Evolutionary conservation across 768 basidiomycete species (phyloP).

Genomic region (Clitopilus hobsonii): DNA sequence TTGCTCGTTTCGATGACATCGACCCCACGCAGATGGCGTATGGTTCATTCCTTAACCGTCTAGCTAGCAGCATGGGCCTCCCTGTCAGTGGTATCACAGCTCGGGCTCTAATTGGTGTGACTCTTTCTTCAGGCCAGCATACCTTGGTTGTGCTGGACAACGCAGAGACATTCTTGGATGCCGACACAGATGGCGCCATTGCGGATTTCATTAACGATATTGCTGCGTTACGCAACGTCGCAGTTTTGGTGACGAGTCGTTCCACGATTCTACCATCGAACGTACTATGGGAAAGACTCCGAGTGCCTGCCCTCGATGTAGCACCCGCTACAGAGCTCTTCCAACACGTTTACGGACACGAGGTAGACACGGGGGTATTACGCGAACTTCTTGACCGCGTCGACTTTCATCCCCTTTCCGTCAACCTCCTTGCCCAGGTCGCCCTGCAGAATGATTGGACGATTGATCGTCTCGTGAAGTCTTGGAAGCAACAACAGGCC

Average conservation of each 20-base stretch:
- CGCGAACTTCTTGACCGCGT: slow-evolving; percentile 8
- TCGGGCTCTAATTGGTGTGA: not conserved
- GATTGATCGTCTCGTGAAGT: slow-evolving; percentile 1
- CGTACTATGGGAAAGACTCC: slow-evolving; percentile 6
- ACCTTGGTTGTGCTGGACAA: slow-evolving; percentile 10
- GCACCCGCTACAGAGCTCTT: slow-evolving; percentile 5
- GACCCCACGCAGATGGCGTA: not conserved
- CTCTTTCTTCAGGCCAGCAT: slow-evolving; percentile 1
- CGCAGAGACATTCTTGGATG: slow-evolving; percentile 11
- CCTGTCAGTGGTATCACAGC: not conserved
- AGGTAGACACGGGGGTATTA: not conserved
- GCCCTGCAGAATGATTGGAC: slow-evolving; percentile 12
- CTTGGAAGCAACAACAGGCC: slow-evolving; percentile 8
- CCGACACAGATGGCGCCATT: slow-evolving; percentile 7
- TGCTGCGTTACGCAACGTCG: slow-evolving; percentile 5
- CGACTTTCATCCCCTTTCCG: slow-evolving; percentile 13
- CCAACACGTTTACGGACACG: slow-evolving; percentile 3
- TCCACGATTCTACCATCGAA: not conserved
- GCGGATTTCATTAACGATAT: slow-evolving; percentile 6
- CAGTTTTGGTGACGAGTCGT: slow-evolving; percentile 8
- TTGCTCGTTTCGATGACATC: slow-evolving; percentile 8
- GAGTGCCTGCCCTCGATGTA: slow-evolving; percentile 6
- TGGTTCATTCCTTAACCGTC: slow-evolving; percentile 5
- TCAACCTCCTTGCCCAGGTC: slow-evolving; percentile 11
- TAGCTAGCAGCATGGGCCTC: slow-evolving; percentile 1